Evolutionary conservation across 345 rosid genomes (phyloP).

Genomic region (Raphanus raphanistrum): DNA sequence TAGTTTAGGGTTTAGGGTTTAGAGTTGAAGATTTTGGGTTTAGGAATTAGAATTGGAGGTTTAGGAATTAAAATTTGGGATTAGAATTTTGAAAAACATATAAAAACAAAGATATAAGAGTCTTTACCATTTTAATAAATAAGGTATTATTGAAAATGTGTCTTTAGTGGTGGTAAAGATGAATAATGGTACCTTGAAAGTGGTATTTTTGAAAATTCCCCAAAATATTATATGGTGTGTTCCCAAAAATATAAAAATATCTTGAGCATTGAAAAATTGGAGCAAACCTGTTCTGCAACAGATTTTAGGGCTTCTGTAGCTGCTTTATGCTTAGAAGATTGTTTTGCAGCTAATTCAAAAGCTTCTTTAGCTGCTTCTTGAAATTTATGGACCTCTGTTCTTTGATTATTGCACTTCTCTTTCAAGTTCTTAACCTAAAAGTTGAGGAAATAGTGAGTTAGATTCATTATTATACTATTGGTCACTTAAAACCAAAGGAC

Average conservation of each 20-base stretch:
- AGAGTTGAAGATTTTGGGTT: too few relatives aligned
- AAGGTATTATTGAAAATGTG: too few relatives aligned
- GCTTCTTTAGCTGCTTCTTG: slow-evolving; percentile 50
- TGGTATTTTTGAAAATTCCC: too few relatives aligned
- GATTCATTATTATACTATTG: neutral
- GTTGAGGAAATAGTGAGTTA: neutral
- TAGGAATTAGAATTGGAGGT: too few relatives aligned
- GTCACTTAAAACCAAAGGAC: neutral
- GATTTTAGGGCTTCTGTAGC: slow-evolving; percentile 59
- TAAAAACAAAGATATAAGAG: too few relatives aligned
- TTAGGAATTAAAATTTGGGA: too few relatives aligned
- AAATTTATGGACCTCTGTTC: slow-evolving; percentile 54
- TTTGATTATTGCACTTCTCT: slow-evolving; percentile 64
- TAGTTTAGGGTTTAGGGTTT: too few relatives aligned
- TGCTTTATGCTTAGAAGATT: slow-evolving; percentile 52
- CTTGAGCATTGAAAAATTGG: neutral
- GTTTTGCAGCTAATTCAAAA: slow-evolving; percentile 46
- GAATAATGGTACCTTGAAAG: too few relatives aligned
- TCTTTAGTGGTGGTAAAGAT: too few relatives aligned
- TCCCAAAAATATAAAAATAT: neutral
- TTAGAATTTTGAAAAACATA: too few relatives aligned
- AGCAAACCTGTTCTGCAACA: slow-evolving; percentile 57
- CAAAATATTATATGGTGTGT: neutral
- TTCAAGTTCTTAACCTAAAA: slow-evolving; percentile 63
- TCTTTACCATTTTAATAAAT: too few relatives aligned